phyloP scores from a whole-genome alignment of 2,329 filamentous ascomycete genomes.

The Trichothecium sympodiale region DNA sequence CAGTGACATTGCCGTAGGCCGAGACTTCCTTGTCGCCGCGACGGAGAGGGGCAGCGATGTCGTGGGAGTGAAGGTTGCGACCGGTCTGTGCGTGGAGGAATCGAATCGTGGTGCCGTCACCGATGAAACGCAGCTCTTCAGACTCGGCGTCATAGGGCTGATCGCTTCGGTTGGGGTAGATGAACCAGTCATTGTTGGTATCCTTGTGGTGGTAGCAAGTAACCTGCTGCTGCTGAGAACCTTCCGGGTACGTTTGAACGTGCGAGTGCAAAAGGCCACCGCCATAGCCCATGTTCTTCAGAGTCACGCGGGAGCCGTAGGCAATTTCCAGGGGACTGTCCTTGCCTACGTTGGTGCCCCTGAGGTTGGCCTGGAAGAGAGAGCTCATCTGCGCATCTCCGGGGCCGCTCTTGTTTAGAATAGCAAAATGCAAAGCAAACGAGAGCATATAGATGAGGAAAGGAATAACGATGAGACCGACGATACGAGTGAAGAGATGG shows the following conservation, averaged over 20 bases:
- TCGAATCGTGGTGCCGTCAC: constrained; percentile 67
- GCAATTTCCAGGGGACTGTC: constrained; percentile 91
- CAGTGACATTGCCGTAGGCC: constrained; percentile 86
- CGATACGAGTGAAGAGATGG: constrained; percentile 68
- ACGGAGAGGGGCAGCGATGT: constrained; percentile 76
- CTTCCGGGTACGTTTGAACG: constrained; percentile 90
- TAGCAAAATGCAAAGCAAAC: constrained; percentile 88
- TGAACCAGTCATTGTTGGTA: constrained; percentile 99
- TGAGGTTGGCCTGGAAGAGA: constrained; percentile 93
- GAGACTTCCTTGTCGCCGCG: constrained; percentile 92
- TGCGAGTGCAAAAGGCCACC: constrained; percentile 94
- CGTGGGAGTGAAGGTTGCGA: constrained; percentile 92
- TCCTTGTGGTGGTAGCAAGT: constrained; percentile 99
- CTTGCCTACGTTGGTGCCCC: constrained; percentile 85
- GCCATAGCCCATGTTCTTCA: constrained; percentile 99
- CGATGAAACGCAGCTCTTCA: constrained; percentile 60
- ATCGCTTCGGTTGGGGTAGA: constrained; percentile 83
- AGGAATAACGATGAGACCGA: constrained; percentile 81
- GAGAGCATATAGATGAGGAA: constrained; percentile 89
- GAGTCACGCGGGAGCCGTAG: constrained; percentile 74
- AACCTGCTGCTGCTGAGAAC: constrained; percentile 87
- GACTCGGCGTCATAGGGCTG: constrained; percentile 60
- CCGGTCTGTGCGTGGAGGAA: constrained; percentile 92
- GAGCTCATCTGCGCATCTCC: constrained; percentile 99
- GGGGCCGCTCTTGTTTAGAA: constrained; percentile 86